phyloP scores from a whole-genome alignment of 1,284 basidiomycete species.

The Pyrrhoderma lamaoense region DNA sequence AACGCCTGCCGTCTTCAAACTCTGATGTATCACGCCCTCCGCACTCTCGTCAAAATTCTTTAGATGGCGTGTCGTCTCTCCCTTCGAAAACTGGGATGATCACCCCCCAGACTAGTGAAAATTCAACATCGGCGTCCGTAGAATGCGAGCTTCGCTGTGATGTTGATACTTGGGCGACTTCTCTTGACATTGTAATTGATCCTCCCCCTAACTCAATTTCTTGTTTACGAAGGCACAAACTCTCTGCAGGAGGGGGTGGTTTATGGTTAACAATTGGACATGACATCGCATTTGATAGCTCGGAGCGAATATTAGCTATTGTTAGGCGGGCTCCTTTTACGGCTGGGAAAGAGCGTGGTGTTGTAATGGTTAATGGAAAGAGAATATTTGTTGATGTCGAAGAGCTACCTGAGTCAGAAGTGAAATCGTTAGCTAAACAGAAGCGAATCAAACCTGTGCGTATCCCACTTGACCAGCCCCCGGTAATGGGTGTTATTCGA shows the following conservation, averaged over 20 bases:
- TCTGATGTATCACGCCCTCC: conserved; percentile 24
- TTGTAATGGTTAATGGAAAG: conserved; percentile 87
- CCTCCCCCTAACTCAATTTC: conserved; percentile 85
- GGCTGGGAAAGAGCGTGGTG: conserved; percentile 62
- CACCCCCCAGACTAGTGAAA: conserved; percentile 8
- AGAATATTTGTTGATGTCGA: conserved; percentile 86
- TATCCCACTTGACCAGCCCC: conserved; percentile 88
- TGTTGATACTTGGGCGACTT: conserved; percentile 83
- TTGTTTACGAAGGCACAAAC: conserved; percentile 79
- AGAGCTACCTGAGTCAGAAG: conserved; percentile 84
- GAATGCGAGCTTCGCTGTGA: conserved; percentile 96
- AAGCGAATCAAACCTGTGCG: conserved; percentile 84
- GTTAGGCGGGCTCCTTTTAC: conserved; percentile 64
- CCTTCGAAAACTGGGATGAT: not conserved
- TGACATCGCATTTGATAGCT: conserved; percentile 67
- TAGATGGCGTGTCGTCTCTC: conserved; percentile 4
- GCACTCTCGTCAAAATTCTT: conserved; percentile 12
- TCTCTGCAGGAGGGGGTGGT: conserved; percentile 86
- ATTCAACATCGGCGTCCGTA: conserved; percentile 28
- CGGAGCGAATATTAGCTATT: conserved; percentile 68
- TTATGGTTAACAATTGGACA: conserved; percentile 96
- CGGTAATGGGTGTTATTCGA: conserved; percentile 68
- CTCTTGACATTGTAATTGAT: conserved; percentile 87
- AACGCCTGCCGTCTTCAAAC: conserved; percentile 27
- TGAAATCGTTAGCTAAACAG: conserved; percentile 74